These are phyloP conservation scores for Candida tetrigidarum DNA, from an alignment of 1,139 yeast genomes.

Conservation along the genomic window DNA sequence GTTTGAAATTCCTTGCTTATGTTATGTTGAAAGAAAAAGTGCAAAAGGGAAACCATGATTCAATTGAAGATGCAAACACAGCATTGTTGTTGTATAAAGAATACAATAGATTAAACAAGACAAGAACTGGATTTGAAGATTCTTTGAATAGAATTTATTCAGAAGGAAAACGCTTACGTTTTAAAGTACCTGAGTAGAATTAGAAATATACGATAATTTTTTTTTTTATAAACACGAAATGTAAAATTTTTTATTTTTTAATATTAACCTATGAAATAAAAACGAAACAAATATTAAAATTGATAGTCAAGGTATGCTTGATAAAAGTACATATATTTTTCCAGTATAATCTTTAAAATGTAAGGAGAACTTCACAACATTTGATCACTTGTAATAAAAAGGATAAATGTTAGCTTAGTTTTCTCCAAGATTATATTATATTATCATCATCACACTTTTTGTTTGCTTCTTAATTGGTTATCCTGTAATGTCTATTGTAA, in stretches of 20 bases:
- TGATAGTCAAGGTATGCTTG: no score
- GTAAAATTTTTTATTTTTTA: no score
- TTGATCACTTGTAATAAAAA: slow-evolving; percentile 1
- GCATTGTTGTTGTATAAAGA: slow-evolving; percentile 80
- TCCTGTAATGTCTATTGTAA: no score
- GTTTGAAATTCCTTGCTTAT: slow-evolving; percentile 90
- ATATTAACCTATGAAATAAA: no score
- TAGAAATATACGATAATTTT: neutral
- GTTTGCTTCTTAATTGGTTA: no score
- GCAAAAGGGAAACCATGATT: slow-evolving; percentile 94
- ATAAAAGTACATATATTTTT: no score
- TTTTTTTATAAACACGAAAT: no score
- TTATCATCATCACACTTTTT: no score
- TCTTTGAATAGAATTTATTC: slow-evolving; percentile 69
- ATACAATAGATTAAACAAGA: slow-evolving; percentile 59
- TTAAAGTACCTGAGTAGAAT: slow-evolving; percentile 40
- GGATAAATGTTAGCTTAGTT: neutral
- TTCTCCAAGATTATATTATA: neutral
- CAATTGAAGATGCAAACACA: slow-evolving; percentile 92
- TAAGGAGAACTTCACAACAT: neutral
- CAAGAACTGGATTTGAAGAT: slow-evolving; percentile 60
- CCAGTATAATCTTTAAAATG: no score
- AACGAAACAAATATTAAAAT: neutral
- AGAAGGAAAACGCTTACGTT: slow-evolving; percentile 65
- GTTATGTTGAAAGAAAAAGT: slow-evolving; percentile 74